phyloP scores from a whole-genome alignment of 805 yeast genomes.

The Tetrapisispora nanseiensis region DNA sequence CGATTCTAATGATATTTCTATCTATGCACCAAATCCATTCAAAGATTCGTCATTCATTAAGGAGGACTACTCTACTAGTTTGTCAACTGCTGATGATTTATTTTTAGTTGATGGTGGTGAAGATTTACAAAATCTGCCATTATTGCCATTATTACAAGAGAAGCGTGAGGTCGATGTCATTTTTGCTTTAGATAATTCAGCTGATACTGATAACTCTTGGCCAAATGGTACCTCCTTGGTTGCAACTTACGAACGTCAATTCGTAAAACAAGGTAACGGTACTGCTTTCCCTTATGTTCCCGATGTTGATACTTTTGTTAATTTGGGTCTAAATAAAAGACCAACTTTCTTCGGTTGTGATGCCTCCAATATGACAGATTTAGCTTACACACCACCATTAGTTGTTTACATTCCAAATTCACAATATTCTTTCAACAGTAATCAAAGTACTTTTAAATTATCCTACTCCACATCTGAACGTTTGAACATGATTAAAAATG shows the following conservation, averaged over 20 bases:
- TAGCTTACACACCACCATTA: constrained; percentile 55
- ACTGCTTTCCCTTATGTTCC: constrained; percentile 79
- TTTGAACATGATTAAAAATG: constrained; percentile 55
- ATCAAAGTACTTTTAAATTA: constrained; percentile 64
- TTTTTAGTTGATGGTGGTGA: constrained; percentile 68
- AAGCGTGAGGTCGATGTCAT: constrained; percentile 54
- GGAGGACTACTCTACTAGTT: constrained; percentile 25
- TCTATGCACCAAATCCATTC: constrained; percentile 67
- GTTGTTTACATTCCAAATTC: constrained; percentile 71
- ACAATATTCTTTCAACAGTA: constrained; percentile 55
- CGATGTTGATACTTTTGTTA: constrained; percentile 49
- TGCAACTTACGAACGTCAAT: constrained; percentile 50
- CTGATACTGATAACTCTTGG: constrained; percentile 54
- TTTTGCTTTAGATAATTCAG: constrained; percentile 59
- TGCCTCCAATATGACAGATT: constrained; percentile 47
- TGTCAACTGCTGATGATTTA: constrained; percentile 36
- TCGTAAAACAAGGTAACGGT: constrained; percentile 39
- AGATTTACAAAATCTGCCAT: constrained; percentile 55
- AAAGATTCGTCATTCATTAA: constrained; percentile 34
- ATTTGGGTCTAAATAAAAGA: constrained; percentile 48
- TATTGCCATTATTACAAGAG: constrained; percentile 50
- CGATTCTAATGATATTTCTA: constrained; percentile 57
- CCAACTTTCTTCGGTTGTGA: constrained; percentile 85
- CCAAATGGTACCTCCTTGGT: constrained; percentile 60
- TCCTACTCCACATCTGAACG: constrained; percentile 51